Base-by-base conservation (phyloP, 1,284 basidiomycete genomes). In the Athelia sp. region DNA sequence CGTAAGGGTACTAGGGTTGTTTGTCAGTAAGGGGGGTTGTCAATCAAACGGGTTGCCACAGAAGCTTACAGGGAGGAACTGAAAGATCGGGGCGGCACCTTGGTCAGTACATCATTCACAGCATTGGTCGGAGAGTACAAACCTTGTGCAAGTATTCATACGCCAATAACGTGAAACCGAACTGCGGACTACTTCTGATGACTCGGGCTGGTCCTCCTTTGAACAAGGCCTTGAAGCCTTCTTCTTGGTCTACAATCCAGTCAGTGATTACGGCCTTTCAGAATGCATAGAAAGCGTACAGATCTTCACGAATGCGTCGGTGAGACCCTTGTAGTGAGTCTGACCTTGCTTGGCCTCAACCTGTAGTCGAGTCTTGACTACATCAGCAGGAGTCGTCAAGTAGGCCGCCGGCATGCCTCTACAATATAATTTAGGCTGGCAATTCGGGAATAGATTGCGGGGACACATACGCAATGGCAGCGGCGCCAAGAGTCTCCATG, bases 291-390 rank as follows among this genome's bases (percentile, higher is more conserved):
- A 50, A 29, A 44, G 69, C 78, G 64, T 64, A 86, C 89, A 85
- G 56, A 99, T 98, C 67, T 90, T 97, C 46, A 78, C 73, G 61
- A 97, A 93, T 22, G 93, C 95, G 69, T 99, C 94, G 14, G 74
- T 66, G 44, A 98, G 72, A 45, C 97, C 96, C 67, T 90, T 93
- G 75, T 99, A 99, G 53, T 87, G 76, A 3, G 93, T 91, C 68
- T 99, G 85, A 15, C 96, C 97, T 59, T 90, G 88, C 54, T 88
- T 81, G 31, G 93, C 89, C 68, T 99, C 97, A n/a, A 93, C 87
- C 67, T 99, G 97, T 55, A 99, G 74, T 50, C 96, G 85, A n/a
- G 96, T 99, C 80, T 99, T 99, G 67, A 98, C 92, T 52, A 99
- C 97, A 68, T 99, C 96, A 84, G 87, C 88, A 24, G 89, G 90